Percentiles rank a stretch among this genome's conserved stretches.
These are phyloP conservation scores for Paradendryphiella salina DNA, from an alignment of 2,329 filamentous ascomycete species.

Conservation along the genomic window DNA sequence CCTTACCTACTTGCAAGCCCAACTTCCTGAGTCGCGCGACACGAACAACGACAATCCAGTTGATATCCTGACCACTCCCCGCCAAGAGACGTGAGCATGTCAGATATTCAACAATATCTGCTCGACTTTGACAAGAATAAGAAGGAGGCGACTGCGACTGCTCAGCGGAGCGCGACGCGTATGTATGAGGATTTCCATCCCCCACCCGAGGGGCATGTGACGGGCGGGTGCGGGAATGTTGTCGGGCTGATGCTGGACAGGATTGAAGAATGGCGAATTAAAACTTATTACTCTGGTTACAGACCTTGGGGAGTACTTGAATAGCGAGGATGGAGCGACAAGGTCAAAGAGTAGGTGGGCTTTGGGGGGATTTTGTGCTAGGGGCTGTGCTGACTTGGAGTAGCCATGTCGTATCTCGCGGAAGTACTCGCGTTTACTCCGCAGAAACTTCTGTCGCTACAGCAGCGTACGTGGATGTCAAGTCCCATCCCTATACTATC, in stretches of 20 bases:
- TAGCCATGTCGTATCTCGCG: slow-evolving; percentile 55
- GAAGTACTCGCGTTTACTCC: slow-evolving; percentile 57
- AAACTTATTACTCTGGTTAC: slow-evolving; percentile 66
- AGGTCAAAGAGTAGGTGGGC: slow-evolving; percentile 58
- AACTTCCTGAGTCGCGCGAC: slow-evolving; percentile 16
- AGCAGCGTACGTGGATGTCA: slow-evolving; percentile 54
- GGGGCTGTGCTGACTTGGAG: slow-evolving; percentile 15
- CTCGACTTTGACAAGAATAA: slow-evolving; percentile 55
- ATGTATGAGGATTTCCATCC: slow-evolving; percentile 18
- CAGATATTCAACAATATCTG: slow-evolving; percentile 57
- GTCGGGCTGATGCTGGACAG: slow-evolving; percentile 44
- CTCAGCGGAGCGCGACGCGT: slow-evolving; percentile 49
- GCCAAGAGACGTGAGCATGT: slow-evolving; percentile 47
- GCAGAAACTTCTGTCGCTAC: slow-evolving; percentile 60
- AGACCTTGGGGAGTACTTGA: slow-evolving; percentile 67
- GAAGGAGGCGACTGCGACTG: slow-evolving; percentile 51
- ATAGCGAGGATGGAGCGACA: slow-evolving; percentile 64
- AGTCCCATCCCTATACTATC: neutral
- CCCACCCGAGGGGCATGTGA: neutral
- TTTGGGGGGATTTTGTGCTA: slow-evolving; percentile 16
- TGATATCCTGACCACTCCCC: neutral
- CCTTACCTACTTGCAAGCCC: neutral
- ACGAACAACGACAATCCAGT: neutral
- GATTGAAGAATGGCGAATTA: slow-evolving; percentile 61
- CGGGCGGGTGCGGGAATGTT: slow-evolving; percentile 13